phyloP scores from a whole-genome alignment of 805 yeast genomes.

The Metschnikowia hibisci region DNA sequence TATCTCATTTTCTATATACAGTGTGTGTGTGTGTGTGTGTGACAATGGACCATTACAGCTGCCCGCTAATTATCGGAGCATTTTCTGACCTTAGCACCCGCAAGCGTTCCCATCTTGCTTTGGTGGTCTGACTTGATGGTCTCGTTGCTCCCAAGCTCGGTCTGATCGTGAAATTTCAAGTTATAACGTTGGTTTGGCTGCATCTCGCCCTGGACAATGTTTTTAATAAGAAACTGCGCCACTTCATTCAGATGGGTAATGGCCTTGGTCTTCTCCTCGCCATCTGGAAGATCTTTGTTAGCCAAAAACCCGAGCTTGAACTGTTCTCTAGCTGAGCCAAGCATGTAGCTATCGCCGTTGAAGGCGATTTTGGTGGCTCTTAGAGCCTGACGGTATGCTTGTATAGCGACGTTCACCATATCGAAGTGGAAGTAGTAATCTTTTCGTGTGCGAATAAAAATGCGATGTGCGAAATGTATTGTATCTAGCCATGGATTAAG shows the following conservation, averaged over 20 bases:
- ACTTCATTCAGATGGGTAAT: conserved; percentile 53
- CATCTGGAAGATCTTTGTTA: conserved; percentile 20
- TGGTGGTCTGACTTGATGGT: conserved; percentile 53
- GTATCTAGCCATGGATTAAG: too few species aligned
- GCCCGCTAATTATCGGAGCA: conserved; percentile 11
- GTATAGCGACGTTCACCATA: conserved; percentile 13
- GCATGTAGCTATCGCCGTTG: conserved; percentile 43
- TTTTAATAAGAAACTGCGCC: conserved; percentile 61
- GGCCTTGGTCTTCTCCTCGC: conserved; percentile 44
- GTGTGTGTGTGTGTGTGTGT: neutral
- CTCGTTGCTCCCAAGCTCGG: conserved; percentile 91
- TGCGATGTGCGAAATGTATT: conserved; percentile 2
- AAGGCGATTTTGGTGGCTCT: conserved; percentile 66
- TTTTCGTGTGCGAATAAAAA: neutral
- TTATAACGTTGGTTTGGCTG: conserved; percentile 39
- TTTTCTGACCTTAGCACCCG: conserved; percentile 48
- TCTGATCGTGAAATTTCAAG: conserved; percentile 71
- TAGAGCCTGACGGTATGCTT: conserved; percentile 64
- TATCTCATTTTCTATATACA: conserved; percentile 5
- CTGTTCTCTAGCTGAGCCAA: conserved; percentile 57
- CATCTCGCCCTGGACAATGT: conserved; percentile 82
- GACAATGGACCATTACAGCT: neutral
- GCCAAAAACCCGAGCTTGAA: conserved; percentile 52
- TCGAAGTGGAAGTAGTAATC: neutral
- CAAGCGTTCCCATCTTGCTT: conserved; percentile 43